Evolutionary conservation across 2,329 filamentous ascomycete genomes (phyloP).

Genomic region (Aspergillus sp.): DNA sequence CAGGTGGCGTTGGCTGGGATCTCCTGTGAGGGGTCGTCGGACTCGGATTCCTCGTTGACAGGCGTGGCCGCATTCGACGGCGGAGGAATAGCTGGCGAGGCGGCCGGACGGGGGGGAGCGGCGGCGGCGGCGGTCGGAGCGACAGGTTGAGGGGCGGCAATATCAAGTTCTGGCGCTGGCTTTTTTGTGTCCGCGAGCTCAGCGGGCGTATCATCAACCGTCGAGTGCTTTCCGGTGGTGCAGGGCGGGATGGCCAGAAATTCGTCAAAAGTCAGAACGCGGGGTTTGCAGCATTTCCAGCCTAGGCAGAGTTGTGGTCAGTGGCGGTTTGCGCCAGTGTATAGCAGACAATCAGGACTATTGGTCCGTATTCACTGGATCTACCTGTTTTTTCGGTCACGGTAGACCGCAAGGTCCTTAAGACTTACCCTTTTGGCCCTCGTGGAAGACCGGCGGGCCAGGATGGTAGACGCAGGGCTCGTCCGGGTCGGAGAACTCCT

Average conservation of each 20-base stretch:
- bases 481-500: conserved; percentile 74
- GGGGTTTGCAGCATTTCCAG: conserved; percentile 98
- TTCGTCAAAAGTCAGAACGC: conserved; percentile 96
- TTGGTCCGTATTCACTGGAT: no score
- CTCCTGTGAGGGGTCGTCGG: conserved; percentile 73
- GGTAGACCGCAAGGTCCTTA: conserved; percentile 25
- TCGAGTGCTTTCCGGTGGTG: conserved; percentile 88
- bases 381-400: no score
- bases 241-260: conserved; percentile 92
- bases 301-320: conserved; percentile 54
- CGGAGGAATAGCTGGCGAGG: conserved; percentile 29
- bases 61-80: conserved; percentile 32
- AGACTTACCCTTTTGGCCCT: conserved; percentile 88
- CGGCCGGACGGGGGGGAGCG: conserved; percentile 16
- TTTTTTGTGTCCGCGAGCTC: conserved; percentile 38
- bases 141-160: neutral
- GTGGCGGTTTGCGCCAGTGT: neutral
- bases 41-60: conserved; percentile 67
- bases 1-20: conserved; percentile 75
- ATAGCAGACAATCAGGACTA: neutral
- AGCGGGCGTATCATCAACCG: conserved; percentile 69
- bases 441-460: conserved; percentile 90
- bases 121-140: conserved; percentile 17
- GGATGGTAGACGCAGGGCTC: conserved; percentile 91
- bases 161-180: neutral